A percentile compares a stretch with the other conserved stretches of the same genome.
These are phyloP conservation scores for Tetrapisispora nanseiensis DNA, from an alignment of 805 yeast species.

Conservation along the genomic window DNA sequence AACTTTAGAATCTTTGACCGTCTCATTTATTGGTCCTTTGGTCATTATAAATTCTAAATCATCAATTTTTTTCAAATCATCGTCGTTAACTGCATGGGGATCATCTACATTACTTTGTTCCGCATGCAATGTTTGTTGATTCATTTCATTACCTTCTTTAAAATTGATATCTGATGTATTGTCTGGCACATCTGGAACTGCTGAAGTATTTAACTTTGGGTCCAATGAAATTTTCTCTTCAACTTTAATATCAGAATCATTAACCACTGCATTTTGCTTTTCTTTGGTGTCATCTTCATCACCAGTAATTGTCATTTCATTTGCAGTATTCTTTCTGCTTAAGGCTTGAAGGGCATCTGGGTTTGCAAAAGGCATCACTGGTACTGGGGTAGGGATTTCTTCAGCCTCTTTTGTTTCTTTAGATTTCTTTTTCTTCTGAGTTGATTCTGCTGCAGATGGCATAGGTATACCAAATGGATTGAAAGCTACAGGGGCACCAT, in stretches of 20 bases:
- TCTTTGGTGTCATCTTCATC: neutral
- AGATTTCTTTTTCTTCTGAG: conserved; percentile 20
- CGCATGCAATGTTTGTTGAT: too few relatives aligned
- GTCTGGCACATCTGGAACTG: neutral
- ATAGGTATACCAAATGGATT: conserved; percentile 34
- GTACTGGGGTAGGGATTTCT: conserved; percentile 32
- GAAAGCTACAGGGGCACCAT: conserved; percentile 40
- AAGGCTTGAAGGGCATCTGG: conserved; percentile 29
- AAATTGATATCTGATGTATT: too few relatives aligned
- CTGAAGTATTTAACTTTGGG: neutral
- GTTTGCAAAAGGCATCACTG: conserved; percentile 44
- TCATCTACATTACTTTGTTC: too few relatives aligned
- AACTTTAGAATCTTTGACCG: too few relatives aligned
- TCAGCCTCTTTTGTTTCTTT: conserved; percentile 10
- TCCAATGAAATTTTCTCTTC: neutral
- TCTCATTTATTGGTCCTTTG: too few relatives aligned
- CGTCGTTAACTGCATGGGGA: too few relatives aligned
- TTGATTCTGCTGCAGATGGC: conserved; percentile 14
- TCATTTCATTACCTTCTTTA: too few relatives aligned
- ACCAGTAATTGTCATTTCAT: conserved; percentile 4
- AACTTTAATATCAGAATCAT: too few relatives aligned
- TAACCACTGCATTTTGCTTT: neutral
- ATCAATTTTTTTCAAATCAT: neutral
- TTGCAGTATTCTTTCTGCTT: conserved; percentile 9
- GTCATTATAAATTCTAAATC: neutral